Conservation (phyloP, 202 grass and related monocot species). For the Zoysia matrella region DNA sequence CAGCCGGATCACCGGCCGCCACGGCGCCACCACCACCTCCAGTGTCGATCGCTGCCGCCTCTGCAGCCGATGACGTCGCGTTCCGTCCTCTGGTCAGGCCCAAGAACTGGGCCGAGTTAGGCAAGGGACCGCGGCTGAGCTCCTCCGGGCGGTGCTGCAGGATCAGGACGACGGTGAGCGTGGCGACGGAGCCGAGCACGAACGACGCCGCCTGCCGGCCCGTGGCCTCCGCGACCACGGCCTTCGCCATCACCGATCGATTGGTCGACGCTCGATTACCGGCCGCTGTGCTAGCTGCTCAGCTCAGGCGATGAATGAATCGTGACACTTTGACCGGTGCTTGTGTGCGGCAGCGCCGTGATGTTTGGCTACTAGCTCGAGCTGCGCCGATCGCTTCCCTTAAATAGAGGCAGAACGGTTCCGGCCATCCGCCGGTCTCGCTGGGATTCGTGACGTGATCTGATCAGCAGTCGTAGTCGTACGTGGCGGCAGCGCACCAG, state of each 20-base stretch:
- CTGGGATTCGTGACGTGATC: too few relatives aligned
- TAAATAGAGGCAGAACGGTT: too few relatives aligned
- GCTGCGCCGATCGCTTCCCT: too few relatives aligned
- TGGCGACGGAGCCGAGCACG: slow-evolving; percentile 36
- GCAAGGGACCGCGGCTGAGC: neutral
- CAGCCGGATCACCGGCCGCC: neutral
- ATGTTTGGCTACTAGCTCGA: too few relatives aligned
- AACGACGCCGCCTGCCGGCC: slow-evolving; percentile 42
- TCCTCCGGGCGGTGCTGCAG: slow-evolving; percentile 35
- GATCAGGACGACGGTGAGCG: slow-evolving; percentile 50
- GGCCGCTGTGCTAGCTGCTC: too few relatives aligned
- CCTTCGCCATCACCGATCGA: neutral
- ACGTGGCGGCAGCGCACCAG: too few relatives aligned
- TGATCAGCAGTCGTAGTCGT: too few relatives aligned
- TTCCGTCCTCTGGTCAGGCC: neutral
- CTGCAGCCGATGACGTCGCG: neutral
- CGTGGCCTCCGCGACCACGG: neutral
- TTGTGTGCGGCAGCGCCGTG: too few relatives aligned
- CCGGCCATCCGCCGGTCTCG: too few relatives aligned
- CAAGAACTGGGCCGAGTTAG: neutral
- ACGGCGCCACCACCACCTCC: neutral
- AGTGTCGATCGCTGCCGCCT: neutral
- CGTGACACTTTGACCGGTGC: too few relatives aligned
- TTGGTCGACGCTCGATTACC: too few relatives aligned
- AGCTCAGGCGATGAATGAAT: too few relatives aligned